Evolutionary conservation across 208 protist genomes (phyloP), one percentile per base, ranked within the genome.

Genomic region (Trypanosoma vivax): DNA sequence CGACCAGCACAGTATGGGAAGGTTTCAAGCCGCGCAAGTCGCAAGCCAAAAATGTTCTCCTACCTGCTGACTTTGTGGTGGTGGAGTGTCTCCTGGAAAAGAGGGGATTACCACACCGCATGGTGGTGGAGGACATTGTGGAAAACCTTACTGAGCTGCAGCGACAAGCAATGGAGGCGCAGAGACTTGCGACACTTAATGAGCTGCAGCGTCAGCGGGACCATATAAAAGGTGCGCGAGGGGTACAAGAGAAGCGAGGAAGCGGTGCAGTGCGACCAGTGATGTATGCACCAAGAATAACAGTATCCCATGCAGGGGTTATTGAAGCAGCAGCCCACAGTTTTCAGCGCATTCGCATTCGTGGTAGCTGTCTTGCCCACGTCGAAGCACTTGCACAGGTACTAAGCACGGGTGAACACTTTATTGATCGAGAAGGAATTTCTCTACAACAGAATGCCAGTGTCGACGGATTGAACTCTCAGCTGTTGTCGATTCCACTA

Each of bases 301-400:
- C 79, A n/a, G 66, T 93, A 2, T 85, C 81, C 5, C 80, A 93
- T 38, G 79, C 85, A 0, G 85, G 85, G 14, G 63, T 81, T 18
- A 77, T 93, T 46, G 85, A 93, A 35, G 73, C 79, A n/a, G 83
- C 76, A 5, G 58, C 59, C 9, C 80, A 88, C 55, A 75, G 78
- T 30, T 92, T 83, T 50, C 85, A 93, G 53, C 78, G 77, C 16
- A 78, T 93, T 65, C 85, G 85, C 25, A 90, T 93, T 69, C 81
- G 85, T 35, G 85, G 85, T 2, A 90, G 81, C 67, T 77, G 70
- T 43, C 65, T 86, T 14, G 85, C 81, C 4, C 85, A 93, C 39
- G 74, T 93, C 5, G 72, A 86, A 48, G 65, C 81, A 1, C 66
- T 93, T 5, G 61, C 68, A 39, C 47, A 59, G 16, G 69, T 79